These are phyloP conservation scores for Berberis thunbergii DNA, from an alignment of 164 flowering plant genomes.

Conservation along the genomic window DNA sequence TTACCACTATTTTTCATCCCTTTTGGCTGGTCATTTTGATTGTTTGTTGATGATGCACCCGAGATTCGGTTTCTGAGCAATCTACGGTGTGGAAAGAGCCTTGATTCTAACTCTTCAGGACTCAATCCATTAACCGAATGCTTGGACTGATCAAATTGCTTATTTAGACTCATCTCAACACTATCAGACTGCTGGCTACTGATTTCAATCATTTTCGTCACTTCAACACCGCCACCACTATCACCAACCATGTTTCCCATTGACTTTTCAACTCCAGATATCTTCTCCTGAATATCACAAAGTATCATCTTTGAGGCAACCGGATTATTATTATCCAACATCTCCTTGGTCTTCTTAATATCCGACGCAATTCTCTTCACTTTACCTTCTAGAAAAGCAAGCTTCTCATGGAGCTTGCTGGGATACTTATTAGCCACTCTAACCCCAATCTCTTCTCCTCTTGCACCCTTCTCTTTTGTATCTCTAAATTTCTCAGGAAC, in stretches of 20 bases:
- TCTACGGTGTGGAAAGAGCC: conserved; percentile 87
- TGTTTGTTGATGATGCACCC: conserved; percentile 23
- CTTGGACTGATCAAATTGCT: conserved; percentile 11
- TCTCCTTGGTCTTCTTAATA: conserved; percentile 83
- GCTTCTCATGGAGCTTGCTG: conserved; percentile 86
- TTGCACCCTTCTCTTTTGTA: conserved; percentile 22
- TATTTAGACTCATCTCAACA: conserved; percentile 13
- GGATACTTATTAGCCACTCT: conserved; percentile 32
- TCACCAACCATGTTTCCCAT: conserved; percentile 44
- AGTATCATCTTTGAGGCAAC: conserved; percentile 67
- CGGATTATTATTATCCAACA: conserved; percentile 76
- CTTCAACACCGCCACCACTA: conserved; percentile 15
- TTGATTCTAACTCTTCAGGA: conserved; percentile 63
- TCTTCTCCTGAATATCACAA: conserved; percentile 82
- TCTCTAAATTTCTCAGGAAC: conserved; percentile 3
- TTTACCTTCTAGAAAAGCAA: conserved; percentile 82
- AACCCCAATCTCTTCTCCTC: conserved; percentile 16
- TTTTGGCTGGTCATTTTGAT: conserved; percentile 12
- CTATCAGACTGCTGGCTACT: conserved; percentile 8
- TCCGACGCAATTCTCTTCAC: conserved; percentile 90
- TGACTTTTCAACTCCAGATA: conserved; percentile 84
- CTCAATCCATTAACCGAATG: conserved; percentile 38
- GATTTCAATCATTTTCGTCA: conserved; percentile 3
- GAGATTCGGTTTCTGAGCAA: conserved; percentile 43
- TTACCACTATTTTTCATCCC: conserved; percentile 8